phyloP scores from a whole-genome alignment of 768 basidiomycete species.

The Chalciporus chontae region DNA sequence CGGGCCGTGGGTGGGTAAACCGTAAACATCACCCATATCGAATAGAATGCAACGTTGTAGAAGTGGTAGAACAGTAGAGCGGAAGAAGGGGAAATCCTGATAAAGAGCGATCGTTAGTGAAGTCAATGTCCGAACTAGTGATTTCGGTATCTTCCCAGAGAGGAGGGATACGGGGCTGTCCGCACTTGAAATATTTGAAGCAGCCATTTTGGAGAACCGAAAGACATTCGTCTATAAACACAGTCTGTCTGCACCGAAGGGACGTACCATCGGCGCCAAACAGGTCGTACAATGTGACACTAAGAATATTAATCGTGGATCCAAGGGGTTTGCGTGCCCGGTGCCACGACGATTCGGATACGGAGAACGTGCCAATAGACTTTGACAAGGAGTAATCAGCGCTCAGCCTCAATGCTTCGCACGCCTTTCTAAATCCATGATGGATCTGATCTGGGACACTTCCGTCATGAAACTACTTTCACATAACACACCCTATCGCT shows the following conservation, averaged over 20 bases:
- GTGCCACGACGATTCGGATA: too few relatives aligned
- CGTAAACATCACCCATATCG: conserved; percentile 89
- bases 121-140: not conserved
- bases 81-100: conserved; percentile 78
- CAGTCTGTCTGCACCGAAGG: conserved; percentile 1
- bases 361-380: too few relatives aligned
- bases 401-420: too few relatives aligned
- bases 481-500: too few relatives aligned
- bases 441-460: too few relatives aligned
- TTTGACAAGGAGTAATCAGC: too few relatives aligned
- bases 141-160: conserved; percentile 54
- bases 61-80: conserved; percentile 84
- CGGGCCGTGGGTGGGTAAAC: conserved; percentile 49
- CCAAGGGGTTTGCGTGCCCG: conserved; percentile 82
- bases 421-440: too few relatives aligned
- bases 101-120: not conserved
- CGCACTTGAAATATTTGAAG: conserved; percentile 95
- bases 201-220: conserved; percentile 75
- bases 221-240: conserved; percentile 54
- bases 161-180: conserved; percentile 89
- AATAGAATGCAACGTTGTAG: conserved; percentile 93
- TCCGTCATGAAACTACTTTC: too few relatives aligned
- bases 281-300: conserved; percentile 89
- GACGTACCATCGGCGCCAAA: conserved; percentile 88
- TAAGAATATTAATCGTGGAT: conserved; percentile 88